phyloP scores from a whole-genome alignment of 1,284 basidiomycete genomes.

The Inonotus obliquus region DNA sequence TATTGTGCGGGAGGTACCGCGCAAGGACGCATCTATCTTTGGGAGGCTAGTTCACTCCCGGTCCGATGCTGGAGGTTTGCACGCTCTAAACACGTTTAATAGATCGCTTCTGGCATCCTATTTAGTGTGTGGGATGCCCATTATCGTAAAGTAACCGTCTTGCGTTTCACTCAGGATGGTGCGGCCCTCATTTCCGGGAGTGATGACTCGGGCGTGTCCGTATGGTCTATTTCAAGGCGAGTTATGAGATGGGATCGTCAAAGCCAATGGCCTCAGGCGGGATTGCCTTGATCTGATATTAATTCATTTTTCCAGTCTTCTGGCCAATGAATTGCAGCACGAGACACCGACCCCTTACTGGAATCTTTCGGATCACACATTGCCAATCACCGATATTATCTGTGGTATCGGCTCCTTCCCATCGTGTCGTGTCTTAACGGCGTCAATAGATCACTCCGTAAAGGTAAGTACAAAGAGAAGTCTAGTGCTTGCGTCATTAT shows the following conservation, averaged over 20 bases:
- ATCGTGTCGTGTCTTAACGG: conserved; percentile 71
- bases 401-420: conserved; percentile 82
- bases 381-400: conserved; percentile 79
- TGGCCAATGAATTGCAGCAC: conserved; percentile 66
- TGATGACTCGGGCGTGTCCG: conserved; percentile 83
- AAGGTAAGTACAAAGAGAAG: conserved; percentile 51
- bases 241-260: conserved; percentile 27
- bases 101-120: conserved; percentile 87
- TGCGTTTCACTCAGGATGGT: conserved; percentile 82
- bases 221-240: conserved; percentile 86
- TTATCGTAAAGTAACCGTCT: conserved; percentile 81
- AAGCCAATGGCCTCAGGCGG: conserved; percentile 20
- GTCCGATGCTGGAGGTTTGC: conserved; percentile 1
- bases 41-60: conserved; percentile 68
- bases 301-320: conserved; percentile 30
- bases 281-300: conserved; percentile 24
- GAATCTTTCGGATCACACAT: conserved; percentile 85
- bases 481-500: conserved; percentile 1
- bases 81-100: conserved; percentile 25
- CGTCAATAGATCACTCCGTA: conserved; percentile 86
- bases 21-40: conserved; percentile 88
- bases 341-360: conserved; percentile 75
- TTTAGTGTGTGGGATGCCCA: conserved; percentile 92
- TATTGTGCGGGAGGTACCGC: conserved; percentile 86
- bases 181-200: conserved; percentile 80